Percentiles rank a stretch among this genome's conserved stretches.
These are phyloP conservation scores for Chytriomyces hyalinus DNA, from an alignment of 192 early-diverging fungal species.

Conservation along the genomic window DNA sequence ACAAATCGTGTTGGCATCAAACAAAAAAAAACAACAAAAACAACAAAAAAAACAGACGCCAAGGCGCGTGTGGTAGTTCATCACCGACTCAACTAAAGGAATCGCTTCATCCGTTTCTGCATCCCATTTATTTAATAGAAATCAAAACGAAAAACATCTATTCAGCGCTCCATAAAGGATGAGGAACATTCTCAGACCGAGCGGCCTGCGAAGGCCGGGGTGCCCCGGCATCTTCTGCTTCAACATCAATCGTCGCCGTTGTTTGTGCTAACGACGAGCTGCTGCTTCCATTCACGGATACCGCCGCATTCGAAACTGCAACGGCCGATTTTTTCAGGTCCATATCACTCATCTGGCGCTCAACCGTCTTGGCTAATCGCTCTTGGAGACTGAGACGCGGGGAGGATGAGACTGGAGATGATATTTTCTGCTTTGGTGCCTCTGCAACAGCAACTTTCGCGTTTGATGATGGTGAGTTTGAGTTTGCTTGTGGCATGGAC, in stretches of 20 bases:
- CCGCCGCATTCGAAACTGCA: not conserved
- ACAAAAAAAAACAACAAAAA: not conserved
- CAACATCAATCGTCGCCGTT: not conserved
- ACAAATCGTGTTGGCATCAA: not conserved
- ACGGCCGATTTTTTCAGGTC: not conserved
- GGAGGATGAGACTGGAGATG: not conserved
- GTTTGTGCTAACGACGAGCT: not conserved
- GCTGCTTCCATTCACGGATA: not conserved
- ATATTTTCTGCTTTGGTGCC: not conserved
- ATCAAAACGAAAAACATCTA: not conserved
- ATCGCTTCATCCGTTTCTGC: not conserved
- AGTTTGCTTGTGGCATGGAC: not conserved
- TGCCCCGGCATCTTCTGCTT: not conserved
- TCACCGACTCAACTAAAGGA: not conserved
- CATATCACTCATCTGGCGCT: slow-evolving; percentile 31
- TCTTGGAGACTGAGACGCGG: slow-evolving; percentile 6
- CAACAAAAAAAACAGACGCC: too few species aligned
- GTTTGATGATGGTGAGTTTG: not conserved
- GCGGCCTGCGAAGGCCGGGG: not conserved
- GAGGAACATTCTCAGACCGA: not conserved
- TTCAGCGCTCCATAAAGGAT: slow-evolving; percentile 22
- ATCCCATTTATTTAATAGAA: not conserved
- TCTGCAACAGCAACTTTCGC: not conserved
- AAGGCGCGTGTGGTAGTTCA: too few species aligned
- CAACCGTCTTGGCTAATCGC: slow-evolving; percentile 17